Conservation (phyloP, 257 asterid species). For the Gentiana straminea region DNA sequence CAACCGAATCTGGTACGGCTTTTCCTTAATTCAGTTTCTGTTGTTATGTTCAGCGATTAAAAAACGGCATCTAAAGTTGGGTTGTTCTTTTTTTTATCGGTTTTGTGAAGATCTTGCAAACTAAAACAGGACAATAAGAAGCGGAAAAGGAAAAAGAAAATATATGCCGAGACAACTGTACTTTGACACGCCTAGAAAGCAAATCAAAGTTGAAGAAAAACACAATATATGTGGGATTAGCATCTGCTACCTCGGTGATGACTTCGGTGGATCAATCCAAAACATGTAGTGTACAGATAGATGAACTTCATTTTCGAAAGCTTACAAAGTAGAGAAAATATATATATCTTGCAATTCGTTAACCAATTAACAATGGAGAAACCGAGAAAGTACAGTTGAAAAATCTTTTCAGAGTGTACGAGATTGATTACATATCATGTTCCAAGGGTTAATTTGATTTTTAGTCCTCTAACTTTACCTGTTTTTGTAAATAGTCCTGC, state of each 20-base stretch:
- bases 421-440: too few relatives aligned
- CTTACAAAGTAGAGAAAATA: too few relatives aligned
- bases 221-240: slow-evolving; percentile 8
- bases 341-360: too few relatives aligned
- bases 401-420: too few relatives aligned
- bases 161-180: slow-evolving; percentile 39
- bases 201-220: slow-evolving; percentile 10
- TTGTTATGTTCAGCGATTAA: neutral
- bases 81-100: slow-evolving; percentile 12
- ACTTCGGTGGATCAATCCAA: slow-evolving; percentile 18
- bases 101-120: slow-evolving; percentile 22
- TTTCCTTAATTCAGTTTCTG: neutral
- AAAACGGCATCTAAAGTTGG: slow-evolving; percentile 1
- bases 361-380: too few relatives aligned
- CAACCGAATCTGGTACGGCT: slow-evolving; percentile 32
- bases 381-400: too few relatives aligned
- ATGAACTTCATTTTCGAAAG: too few relatives aligned
- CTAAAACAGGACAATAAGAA: slow-evolving; percentile 32
- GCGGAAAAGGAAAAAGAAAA: slow-evolving; percentile 29
- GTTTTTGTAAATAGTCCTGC: too few relatives aligned
- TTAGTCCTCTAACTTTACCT: too few relatives aligned
- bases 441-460: too few relatives aligned
- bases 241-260: slow-evolving; percentile 11
- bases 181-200: slow-evolving; percentile 22
- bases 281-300: slow-evolving; percentile 18